These are phyloP conservation scores for Acanthamoeba divionensis DNA, from an alignment of 208 protist species.

Conservation along the genomic window DNA sequence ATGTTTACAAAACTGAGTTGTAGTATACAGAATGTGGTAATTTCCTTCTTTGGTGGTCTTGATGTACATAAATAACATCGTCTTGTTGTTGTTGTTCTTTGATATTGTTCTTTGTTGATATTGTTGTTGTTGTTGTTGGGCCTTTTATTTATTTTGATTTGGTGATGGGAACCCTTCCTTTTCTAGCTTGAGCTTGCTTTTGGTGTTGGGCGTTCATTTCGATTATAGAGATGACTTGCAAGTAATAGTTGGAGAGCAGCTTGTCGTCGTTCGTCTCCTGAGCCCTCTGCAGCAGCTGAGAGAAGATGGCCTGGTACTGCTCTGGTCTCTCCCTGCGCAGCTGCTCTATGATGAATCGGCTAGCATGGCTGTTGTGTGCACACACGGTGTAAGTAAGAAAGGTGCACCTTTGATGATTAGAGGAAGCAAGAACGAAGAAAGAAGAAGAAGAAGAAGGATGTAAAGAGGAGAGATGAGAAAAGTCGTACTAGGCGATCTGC, in stretches of 20 bases:
- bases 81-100: no score
- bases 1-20: no score
- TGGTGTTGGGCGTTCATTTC: constrained; percentile 31
- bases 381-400: no score
- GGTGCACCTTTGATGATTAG: no score
- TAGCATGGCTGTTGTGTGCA: background rate
- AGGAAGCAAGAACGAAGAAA: background rate
- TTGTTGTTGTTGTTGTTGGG: no score
- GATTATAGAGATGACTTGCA: constrained; percentile 34
- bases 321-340: background rate
- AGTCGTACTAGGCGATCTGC: constrained; percentile 14
- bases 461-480: background rate
- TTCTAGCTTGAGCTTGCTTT: no score
- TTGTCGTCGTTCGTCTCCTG: constrained; percentile 26
- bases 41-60: no score
- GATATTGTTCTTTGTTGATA: no score
- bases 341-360: constrained; percentile 42
- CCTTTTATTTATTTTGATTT: no score
- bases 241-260: constrained; percentile 40
- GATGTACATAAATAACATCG: no score
- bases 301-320: constrained; percentile 47
- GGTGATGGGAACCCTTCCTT: no score
- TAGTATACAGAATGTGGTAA: no score
- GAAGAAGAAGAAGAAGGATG: background rate
- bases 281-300: background rate